phyloP scores from a whole-genome alignment of 164 flowering plant species.

The Vitis labrusca region DNA sequence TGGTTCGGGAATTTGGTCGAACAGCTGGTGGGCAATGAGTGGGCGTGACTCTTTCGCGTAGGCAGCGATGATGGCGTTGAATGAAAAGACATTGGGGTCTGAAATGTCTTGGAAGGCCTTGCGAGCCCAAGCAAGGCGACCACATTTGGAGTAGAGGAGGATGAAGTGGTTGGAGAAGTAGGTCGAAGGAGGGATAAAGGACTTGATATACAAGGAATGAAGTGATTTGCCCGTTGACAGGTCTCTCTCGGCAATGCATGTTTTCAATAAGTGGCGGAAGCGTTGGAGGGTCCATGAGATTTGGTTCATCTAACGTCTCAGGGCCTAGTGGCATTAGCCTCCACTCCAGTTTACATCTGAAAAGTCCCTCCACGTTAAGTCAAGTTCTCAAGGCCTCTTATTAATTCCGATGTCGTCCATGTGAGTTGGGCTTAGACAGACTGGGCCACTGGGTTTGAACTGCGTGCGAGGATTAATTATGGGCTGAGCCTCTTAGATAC shows the following conservation, averaged over 20 bases:
- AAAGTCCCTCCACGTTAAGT: no score
- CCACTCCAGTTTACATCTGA: no score
- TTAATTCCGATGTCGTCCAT: no score
- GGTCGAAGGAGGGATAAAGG: conserved; percentile 54
- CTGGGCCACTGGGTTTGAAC: no score
- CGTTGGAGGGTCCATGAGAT: conserved; percentile 19
- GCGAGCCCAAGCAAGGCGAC: conserved; percentile 53
- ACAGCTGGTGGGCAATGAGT: conserved; percentile 57
- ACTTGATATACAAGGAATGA: conserved; percentile 61
- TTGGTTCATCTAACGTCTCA: conserved; percentile 25
- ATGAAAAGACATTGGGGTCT: conserved; percentile 72
- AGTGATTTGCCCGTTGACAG: conserved; percentile 60
- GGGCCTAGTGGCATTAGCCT: neutral
- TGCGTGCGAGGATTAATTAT: no score
- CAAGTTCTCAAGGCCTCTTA: no score
- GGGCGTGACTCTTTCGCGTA: conserved; percentile 58
- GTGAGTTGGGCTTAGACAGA: no score
- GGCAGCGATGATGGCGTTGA: conserved; percentile 64
- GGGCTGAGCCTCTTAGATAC: no score
- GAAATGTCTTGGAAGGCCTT: conserved; percentile 45
- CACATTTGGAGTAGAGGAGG: conserved; percentile 76
- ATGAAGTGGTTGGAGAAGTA: conserved; percentile 86
- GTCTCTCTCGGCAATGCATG: conserved; percentile 51
- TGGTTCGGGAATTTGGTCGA: conserved; percentile 70
- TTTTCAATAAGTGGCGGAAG: conserved; percentile 37